These are phyloP conservation scores for Trichoderma koningiopsis DNA, from an alignment of 2,329 filamentous ascomycete genomes.

Conservation along the genomic window DNA sequence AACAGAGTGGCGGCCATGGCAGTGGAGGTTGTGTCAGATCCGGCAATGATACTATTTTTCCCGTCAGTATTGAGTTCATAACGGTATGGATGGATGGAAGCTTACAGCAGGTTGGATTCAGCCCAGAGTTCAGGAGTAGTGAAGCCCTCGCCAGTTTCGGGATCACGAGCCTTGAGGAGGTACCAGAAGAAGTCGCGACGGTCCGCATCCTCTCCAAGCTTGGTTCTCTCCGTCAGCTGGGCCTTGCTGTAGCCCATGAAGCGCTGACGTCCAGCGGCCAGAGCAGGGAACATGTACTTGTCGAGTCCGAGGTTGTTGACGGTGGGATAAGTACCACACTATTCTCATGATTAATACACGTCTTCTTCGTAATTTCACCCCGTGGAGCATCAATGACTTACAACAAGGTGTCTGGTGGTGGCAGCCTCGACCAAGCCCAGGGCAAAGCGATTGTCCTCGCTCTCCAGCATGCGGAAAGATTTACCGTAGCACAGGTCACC, in stretches of 20 bases:
- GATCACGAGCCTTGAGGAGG: constrained; percentile 70
- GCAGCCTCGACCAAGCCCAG: constrained; percentile 68
- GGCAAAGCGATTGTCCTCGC: constrained; percentile 64
- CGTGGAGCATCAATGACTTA: constrained; percentile 42
- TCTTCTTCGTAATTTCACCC: background rate
- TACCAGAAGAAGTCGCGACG: constrained; percentile 78
- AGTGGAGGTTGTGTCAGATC: constrained; percentile 72
- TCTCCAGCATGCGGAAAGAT: constrained; percentile 64
- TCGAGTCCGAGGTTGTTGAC: constrained; percentile 68
- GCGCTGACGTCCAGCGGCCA: constrained; percentile 66
- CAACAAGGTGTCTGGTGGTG: constrained; percentile 68
- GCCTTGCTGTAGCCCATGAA: constrained; percentile 72
- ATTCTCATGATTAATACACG: constrained; percentile 20
- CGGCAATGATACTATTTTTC: constrained; percentile 61
- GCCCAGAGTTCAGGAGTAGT: constrained; percentile 68
- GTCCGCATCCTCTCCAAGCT: constrained; percentile 65
- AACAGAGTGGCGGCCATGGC: constrained; percentile 65
- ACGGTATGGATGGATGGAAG: background rate
- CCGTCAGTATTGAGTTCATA: background rate
- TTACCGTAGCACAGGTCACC: constrained; percentile 64
- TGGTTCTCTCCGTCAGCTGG: constrained; percentile 67
- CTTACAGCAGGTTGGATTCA: constrained; percentile 67
- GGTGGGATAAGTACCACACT: constrained; percentile 73
- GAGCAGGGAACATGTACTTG: constrained; percentile 66
- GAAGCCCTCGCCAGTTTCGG: constrained; percentile 69